Conservation (phyloP, 2,329 filamentous ascomycete species). For the Gaeumannomyces sp. region DNA sequence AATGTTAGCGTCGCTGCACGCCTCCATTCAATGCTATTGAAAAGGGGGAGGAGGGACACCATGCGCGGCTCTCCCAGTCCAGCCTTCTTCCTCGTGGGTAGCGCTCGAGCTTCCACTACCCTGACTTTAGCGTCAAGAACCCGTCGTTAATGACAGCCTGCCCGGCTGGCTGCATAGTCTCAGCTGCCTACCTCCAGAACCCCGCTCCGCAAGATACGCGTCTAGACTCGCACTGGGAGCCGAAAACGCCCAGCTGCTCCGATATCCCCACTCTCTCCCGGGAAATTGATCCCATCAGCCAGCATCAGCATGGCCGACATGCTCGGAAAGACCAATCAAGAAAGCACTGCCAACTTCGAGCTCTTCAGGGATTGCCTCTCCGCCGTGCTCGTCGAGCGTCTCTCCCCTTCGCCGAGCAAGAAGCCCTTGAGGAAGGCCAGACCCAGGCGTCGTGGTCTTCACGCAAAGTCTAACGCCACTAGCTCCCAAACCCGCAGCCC, state of each 20-base stretch:
- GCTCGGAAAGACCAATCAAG: not conserved
- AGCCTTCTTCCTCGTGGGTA: too few species aligned
- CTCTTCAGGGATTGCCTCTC: constrained; percentile 71
- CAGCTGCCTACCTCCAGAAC: too few species aligned
- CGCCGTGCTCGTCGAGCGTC: constrained; percentile 58
- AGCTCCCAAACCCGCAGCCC: constrained; percentile 4
- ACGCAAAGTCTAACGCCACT: not conserved
- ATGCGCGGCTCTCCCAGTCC: too few species aligned
- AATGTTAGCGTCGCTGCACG: not conserved
- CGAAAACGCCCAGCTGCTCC: too few species aligned
- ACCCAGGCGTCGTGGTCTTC: not conserved
- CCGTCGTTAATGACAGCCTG: too few species aligned
- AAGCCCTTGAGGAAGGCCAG: not conserved
- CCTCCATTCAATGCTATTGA: not conserved
- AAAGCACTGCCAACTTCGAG: constrained; percentile 49
- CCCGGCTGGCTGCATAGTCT: not conserved
- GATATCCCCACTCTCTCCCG: not conserved
- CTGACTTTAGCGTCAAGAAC: too few species aligned
- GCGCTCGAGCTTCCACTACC: not conserved
- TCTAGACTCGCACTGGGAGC: not conserved
- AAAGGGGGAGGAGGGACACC: not conserved
- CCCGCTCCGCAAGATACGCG: not conserved
- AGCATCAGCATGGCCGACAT: not conserved
- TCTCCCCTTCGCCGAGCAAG: constrained; percentile 26
- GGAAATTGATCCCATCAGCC: not conserved